Evolutionary conservation across 176 grass and related monocot genomes (phyloP).

Genomic region (Saccharum spontaneum): DNA sequence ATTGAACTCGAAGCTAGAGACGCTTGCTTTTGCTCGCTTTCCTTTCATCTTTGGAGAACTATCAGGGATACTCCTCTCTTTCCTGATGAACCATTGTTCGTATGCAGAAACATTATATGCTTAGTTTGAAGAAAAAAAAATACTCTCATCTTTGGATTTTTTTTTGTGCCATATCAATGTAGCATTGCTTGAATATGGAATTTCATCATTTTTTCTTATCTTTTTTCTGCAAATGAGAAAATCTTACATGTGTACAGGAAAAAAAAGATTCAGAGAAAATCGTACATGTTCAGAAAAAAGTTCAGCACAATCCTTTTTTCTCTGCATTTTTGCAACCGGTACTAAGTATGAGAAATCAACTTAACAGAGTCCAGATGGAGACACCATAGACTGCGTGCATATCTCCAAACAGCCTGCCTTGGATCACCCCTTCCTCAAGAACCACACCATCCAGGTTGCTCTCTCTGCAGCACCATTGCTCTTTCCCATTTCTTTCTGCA

Average conservation of each 20-base stretch:
- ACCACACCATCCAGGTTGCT: conserved; percentile 65
- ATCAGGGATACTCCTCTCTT: neutral
- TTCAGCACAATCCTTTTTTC: neutral
- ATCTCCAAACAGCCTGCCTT: conserved; percentile 74
- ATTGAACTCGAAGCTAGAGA: conserved; percentile 6
- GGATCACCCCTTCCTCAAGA: conserved; percentile 76
- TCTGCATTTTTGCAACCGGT: neutral
- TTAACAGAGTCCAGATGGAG: conserved; percentile 71
- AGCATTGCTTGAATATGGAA: conserved; percentile 9
- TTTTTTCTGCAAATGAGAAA: neutral
- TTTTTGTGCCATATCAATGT: neutral
- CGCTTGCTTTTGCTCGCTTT: conserved; percentile 47
- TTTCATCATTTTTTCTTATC: neutral
- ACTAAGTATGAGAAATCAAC: conserved; percentile 13
- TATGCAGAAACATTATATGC: neutral
- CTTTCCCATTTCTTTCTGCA: conserved; percentile 11
- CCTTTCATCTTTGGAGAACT: conserved; percentile 34
- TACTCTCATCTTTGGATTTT: neutral
- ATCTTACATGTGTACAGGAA: neutral
- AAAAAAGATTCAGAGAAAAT: neutral
- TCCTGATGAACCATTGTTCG: neutral
- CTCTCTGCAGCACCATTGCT: conserved; percentile 14
- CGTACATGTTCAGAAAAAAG: too few relatives aligned
- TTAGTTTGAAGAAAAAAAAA: neutral
- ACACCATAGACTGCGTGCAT: conserved; percentile 72